Evolutionary conservation across 106 monocot genomes (phyloP).

Genomic region (Dioscorea zingiberensis): DNA sequence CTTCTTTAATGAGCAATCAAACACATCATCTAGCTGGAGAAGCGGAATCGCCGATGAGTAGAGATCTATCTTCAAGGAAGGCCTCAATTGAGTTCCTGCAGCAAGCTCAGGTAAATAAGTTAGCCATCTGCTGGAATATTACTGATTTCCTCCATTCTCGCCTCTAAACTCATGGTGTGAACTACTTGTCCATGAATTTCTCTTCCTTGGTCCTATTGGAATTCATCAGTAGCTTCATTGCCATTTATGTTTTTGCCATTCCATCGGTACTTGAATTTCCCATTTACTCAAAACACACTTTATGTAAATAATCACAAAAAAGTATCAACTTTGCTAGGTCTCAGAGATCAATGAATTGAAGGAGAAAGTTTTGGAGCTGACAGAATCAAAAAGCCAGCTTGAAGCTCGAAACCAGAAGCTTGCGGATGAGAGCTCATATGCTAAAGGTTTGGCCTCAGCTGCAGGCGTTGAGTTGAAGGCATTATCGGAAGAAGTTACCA

Average conservation of each 20-base stretch:
- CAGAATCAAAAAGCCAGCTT: constrained; percentile 50
- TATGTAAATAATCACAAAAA: no score
- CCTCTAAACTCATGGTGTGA: no score
- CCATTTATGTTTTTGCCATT: no score
- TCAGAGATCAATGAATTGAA: constrained; percentile 67
- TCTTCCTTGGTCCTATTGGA: no score
- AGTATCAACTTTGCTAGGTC: no score
- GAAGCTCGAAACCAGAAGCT: constrained; percentile 79
- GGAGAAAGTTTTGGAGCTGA: constrained; percentile 45
- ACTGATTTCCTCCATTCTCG: no score
- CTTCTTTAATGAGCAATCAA: constrained; percentile 3
- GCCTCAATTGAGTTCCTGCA: constrained; percentile 19
- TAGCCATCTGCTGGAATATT: no score
- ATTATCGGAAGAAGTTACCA: constrained; percentile 88
- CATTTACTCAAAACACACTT: no score
- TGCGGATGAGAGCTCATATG: constrained; percentile 79
- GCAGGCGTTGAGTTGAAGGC: constrained; percentile 91
- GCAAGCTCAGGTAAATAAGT: constrained; percentile 16
- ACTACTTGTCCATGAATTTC: no score
- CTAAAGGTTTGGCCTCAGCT: constrained; percentile 90
- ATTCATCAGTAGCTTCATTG: no score
- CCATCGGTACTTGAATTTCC: no score
- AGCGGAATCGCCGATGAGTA: background rate
- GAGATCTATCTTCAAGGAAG: constrained; percentile 11
- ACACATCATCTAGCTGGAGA: background rate